Evolutionary conservation across 495 filamentous ascomycete genomes (phyloP).

Genomic region (Aspergillus diversus): DNA sequence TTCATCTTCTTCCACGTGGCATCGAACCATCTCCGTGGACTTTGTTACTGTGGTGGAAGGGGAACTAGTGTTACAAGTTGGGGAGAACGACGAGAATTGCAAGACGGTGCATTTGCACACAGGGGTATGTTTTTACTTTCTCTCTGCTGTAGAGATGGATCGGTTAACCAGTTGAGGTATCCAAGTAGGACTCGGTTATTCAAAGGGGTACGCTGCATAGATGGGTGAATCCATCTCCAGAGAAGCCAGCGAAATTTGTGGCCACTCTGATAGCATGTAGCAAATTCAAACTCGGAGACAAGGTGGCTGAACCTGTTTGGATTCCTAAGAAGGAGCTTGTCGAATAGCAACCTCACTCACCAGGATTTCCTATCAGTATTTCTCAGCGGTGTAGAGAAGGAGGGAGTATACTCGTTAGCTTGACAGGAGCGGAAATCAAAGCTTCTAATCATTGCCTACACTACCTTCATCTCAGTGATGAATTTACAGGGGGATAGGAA

Average conservation of each 20-base stretch:
- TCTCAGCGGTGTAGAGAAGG: too few species aligned
- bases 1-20: background rate
- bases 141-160: background rate
- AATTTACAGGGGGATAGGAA: too few species aligned
- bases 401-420: too few species aligned
- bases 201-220: constrained; percentile 7
- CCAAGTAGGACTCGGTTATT: constrained; percentile 8
- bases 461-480: too few species aligned
- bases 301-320: background rate
- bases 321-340: background rate
- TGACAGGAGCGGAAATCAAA: too few species aligned
- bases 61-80: background rate
- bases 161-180: background rate
- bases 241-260: constrained; percentile 5
- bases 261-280: constrained; percentile 3
- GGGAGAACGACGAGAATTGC: background rate
- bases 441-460: too few species aligned
- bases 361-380: too few species aligned
- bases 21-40: constrained; percentile 10
- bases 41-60: constrained; percentile 12
- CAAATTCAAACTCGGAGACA: constrained; percentile 2
- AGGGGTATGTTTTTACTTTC: background rate
- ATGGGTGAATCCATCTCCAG: constrained; percentile 6
- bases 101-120: background rate
- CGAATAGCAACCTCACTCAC: too few species aligned